Conservation (phyloP, 1,284 basidiomycete species). For the Amylostereum areolatum region DNA sequence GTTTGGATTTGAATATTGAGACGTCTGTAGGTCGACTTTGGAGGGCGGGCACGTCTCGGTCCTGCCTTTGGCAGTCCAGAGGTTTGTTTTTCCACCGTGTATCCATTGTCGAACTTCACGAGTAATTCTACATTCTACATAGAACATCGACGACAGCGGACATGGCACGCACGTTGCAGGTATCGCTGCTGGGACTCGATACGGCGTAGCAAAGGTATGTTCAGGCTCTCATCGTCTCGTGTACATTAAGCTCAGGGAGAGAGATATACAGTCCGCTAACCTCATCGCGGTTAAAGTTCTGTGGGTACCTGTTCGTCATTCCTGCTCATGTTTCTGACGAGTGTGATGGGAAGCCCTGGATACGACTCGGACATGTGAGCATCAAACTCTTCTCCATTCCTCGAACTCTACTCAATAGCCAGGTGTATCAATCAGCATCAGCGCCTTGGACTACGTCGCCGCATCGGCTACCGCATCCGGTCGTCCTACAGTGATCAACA, state of each 20-base stretch:
- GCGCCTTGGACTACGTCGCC: constrained; percentile 36
- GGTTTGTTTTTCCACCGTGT: too few species aligned
- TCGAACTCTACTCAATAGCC: too few species aligned
- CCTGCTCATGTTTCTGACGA: too few species aligned
- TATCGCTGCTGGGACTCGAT: constrained; percentile 49
- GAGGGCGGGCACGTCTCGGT: constrained; percentile 65
- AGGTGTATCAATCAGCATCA: constrained; percentile 23
- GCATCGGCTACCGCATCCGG: constrained; percentile 38
- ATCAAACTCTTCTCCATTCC: too few species aligned
- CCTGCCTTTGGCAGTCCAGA: constrained; percentile 41
- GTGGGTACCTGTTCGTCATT: too few species aligned
- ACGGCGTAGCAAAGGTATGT: constrained; percentile 67
- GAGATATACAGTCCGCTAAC: too few species aligned
- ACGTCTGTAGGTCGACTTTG: constrained; percentile 43
- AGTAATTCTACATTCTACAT: too few species aligned
- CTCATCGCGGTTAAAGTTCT: constrained; percentile 75
- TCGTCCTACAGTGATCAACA: constrained; percentile 64
- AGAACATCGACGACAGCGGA: constrained; percentile 15
- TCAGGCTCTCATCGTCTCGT: too few species aligned
- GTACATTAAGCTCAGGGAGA: too few species aligned
- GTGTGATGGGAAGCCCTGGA: too few species aligned
- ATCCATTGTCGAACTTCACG: too few species aligned
- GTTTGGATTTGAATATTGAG: too few species aligned
- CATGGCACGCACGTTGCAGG: constrained; percentile 38
- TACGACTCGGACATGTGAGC: constrained; percentile 17